Base-by-base conservation (phyloP, 805 yeast genomes). In the Sugiyamaella floridensis region DNA sequence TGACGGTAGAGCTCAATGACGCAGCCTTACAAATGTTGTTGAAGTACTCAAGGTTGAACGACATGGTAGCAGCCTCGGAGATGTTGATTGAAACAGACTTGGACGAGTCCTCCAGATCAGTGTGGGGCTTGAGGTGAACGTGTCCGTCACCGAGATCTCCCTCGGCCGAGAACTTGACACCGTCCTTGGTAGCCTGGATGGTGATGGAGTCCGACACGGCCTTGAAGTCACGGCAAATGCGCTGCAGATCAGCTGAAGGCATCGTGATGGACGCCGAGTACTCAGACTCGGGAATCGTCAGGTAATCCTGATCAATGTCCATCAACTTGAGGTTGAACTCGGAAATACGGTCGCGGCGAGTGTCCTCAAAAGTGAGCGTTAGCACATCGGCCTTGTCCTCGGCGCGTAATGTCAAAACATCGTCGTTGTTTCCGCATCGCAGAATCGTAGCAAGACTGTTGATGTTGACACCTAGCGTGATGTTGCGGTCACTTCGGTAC, bases 241-340 rank as follows among this genome's bases (percentile, higher is more conserved):
- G 89, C 67, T 93, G 83, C 71, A 93, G 89, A 64, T 92, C 98
- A 22, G 78, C 63, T 20, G 96, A 76, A 55, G 98, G 96, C 86
- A 93, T 80, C 54, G 87, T 82, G 62, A 93, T 77, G 56, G 86
- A 82, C 40, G 93, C 82, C 66, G 88, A 95, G 68, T 86, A 86
- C 58, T 88, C 95, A 82, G 90, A 83, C 62, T 89, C 98, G 62
- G 95, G 98, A 67, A 93, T 87, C 63, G 86, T 84, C 63, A 93
- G 80, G 73, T 87, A 87, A 67, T 93, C 98, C 50, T 95, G 87
- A 69, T 93, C 98, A 60, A 93, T 89, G 67, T 92, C 96, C 96
- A 93, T 89, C 67, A 93, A 79, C 69, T 89, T 89, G 67, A 93
- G 78, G 48, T 85, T 79, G 72, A 86, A 93, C 75, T 92, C 98